A percentile compares a stretch with the other conserved stretches of the same genome.
Evolutionary conservation across 768 basidiomycete genomes (phyloP).

Genomic region (Cystofilobasidium ferigula): DNA sequence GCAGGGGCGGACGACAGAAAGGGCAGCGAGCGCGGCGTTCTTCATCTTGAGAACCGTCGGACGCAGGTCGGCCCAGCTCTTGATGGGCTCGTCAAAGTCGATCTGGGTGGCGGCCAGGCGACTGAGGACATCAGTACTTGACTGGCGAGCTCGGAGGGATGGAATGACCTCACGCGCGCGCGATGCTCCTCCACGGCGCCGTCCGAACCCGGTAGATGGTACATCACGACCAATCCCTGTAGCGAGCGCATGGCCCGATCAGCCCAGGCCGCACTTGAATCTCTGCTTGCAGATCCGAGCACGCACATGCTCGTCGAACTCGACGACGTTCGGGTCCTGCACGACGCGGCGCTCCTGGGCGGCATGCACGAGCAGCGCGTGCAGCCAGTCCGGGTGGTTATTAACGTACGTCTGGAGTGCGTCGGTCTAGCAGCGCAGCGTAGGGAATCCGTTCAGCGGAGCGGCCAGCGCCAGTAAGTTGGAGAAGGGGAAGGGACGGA

Average conservation of each 20-base stretch:
- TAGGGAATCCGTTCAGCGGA: neutral
- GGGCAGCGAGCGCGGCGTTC: neutral
- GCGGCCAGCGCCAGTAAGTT: too few species aligned
- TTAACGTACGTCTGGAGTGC: neutral
- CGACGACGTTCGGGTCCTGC: neutral
- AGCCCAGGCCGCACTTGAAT: neutral
- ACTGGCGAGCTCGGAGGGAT: too few species aligned
- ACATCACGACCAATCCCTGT: neutral
- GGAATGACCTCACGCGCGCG: neutral
- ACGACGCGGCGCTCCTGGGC: neutral
- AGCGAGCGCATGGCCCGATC: too few species aligned
- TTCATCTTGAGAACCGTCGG: conserved; percentile 6
- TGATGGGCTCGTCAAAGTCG: conserved; percentile 1
- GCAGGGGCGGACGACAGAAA: neutral
- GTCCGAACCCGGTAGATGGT: neutral
- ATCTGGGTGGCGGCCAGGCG: neutral
- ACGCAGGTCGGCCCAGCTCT: conserved; percentile 1
- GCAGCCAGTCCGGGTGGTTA: conserved; percentile 3
- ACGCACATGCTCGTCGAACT: conserved; percentile 9
- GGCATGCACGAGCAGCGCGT: neutral
- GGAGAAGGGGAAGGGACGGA: too few species aligned
- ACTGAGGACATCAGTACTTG: too few species aligned
- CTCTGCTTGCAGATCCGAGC: neutral
- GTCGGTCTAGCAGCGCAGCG: neutral
- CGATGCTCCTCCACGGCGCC: neutral